phyloP scores from a whole-genome alignment of 163 green algal genomes.

The Prototheca wickerhamii region DNA sequence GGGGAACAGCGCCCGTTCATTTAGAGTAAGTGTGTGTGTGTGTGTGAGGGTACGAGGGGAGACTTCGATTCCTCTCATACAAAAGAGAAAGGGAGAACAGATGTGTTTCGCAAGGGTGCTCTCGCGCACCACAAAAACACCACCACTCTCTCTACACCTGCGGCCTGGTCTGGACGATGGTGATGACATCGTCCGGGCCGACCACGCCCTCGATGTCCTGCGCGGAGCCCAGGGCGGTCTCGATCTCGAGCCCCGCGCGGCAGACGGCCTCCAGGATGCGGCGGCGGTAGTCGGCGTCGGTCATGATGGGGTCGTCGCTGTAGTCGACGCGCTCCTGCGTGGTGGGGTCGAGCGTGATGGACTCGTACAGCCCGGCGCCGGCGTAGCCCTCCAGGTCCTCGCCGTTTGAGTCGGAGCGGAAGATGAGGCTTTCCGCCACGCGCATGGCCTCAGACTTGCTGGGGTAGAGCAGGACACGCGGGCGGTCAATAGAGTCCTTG shows the following conservation, averaged over 20 bases:
- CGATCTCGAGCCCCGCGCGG: slow-evolving; percentile 66
- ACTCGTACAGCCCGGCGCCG: slow-evolving; percentile 97
- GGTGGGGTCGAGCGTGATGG: slow-evolving; percentile 77
- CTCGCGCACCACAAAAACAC: too few species aligned
- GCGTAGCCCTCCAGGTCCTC: slow-evolving; percentile 97
- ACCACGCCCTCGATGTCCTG: slow-evolving; percentile 92
- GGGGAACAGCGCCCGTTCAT: too few species aligned
- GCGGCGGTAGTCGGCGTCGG: slow-evolving; percentile 49
- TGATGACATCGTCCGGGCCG: slow-evolving; percentile 63
- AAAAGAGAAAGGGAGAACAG: too few species aligned
- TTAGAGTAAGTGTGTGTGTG: too few species aligned
- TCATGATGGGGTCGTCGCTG: slow-evolving; percentile 59
- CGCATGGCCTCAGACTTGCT: slow-evolving; percentile 93
- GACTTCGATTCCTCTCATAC: too few species aligned
- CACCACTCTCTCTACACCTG: too few species aligned
- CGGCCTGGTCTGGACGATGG: slow-evolving; percentile 85
- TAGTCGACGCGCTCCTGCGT: slow-evolving; percentile 69
- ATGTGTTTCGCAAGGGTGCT: too few species aligned
- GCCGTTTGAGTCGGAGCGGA: slow-evolving; percentile 94
- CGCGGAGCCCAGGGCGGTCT: slow-evolving; percentile 66
- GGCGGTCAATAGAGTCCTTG: slow-evolving; percentile 73
- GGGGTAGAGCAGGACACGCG: slow-evolving; percentile 76
- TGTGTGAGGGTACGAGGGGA: too few species aligned
- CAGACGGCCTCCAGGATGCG: slow-evolving; percentile 30
- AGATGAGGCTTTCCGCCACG: slow-evolving; percentile 88